Evolutionary conservation across 805 yeast genomes (phyloP).

Genomic region (Metschnikowia aberdeeniae): DNA sequence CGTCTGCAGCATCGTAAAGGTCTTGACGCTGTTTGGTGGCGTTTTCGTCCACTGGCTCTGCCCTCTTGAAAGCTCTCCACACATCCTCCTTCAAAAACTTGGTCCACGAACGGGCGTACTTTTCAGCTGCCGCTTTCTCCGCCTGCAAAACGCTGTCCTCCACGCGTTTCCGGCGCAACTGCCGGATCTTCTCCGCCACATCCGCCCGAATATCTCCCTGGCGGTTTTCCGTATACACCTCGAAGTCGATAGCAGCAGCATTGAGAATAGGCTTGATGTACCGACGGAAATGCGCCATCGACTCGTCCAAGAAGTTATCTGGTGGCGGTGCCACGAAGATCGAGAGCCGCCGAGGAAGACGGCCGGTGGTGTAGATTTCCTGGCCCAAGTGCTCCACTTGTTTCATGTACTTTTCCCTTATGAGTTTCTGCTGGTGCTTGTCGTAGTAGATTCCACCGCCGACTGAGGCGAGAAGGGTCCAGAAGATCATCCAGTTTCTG

Average conservation of each 20-base stretch:
- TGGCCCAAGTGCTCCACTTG: constrained; percentile 53
- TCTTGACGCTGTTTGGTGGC: constrained; percentile 23
- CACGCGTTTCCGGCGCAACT: constrained; percentile 46
- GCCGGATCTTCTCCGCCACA: constrained; percentile 81
- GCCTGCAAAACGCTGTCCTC: constrained; percentile 9
- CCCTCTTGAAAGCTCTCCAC: constrained; percentile 10
- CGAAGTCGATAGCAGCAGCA: constrained; percentile 81
- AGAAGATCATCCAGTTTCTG: constrained; percentile 89
- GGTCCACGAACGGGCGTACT: constrained; percentile 26
- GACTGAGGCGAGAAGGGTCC: constrained; percentile 61
- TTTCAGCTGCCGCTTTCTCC: constrained; percentile 5
- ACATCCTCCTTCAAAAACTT: constrained; percentile 21
- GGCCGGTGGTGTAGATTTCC: constrained; percentile 40
- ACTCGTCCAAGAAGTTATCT: constrained; percentile 75
- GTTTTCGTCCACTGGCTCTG: neutral
- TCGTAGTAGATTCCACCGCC: constrained; percentile 82
- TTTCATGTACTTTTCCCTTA: constrained; percentile 62
- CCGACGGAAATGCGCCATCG: constrained; percentile 67
- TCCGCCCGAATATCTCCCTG: constrained; percentile 84
- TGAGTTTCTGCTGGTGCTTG: constrained; percentile 62
- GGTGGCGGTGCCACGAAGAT: constrained; percentile 97
- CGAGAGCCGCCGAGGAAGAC: constrained; percentile 68
- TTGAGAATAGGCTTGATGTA: constrained; percentile 83
- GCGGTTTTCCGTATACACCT: constrained; percentile 66
- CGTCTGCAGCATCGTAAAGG: constrained; percentile 40